phyloP scores from a whole-genome alignment of 2,329 filamentous ascomycete genomes.

The Neonectria neomacrospora region DNA sequence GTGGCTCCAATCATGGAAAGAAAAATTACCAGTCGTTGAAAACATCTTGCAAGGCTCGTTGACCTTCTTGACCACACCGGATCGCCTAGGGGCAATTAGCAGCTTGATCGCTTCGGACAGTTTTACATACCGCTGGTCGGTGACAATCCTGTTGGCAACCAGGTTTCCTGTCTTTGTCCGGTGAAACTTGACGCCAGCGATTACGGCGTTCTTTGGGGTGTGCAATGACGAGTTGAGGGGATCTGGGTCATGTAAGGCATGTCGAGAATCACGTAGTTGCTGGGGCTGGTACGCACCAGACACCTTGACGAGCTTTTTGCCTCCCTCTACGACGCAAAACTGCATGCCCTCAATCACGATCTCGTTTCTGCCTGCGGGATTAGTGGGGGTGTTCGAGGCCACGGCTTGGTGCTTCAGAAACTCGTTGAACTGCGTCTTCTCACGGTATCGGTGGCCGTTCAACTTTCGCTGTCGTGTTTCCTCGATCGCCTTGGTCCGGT shows the following conservation, averaged over 20 bases:
- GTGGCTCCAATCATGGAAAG: slow-evolving; percentile 49
- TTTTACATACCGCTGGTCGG: slow-evolving; percentile 76
- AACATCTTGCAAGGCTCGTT: slow-evolving; percentile 79
- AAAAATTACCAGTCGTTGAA: slow-evolving; percentile 74
- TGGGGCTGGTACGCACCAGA: slow-evolving; percentile 63
- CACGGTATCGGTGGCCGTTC: slow-evolving; percentile 63
- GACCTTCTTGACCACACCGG: slow-evolving; percentile 72
- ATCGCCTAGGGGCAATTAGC: slow-evolving; percentile 59
- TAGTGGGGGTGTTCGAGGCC: slow-evolving; percentile 34
- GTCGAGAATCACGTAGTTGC: background rate
- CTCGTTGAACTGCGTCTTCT: slow-evolving; percentile 66
- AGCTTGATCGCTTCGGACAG: slow-evolving; percentile 35
- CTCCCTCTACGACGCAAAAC: slow-evolving; percentile 78
- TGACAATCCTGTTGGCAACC: slow-evolving; percentile 79
- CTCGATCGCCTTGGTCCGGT: slow-evolving; percentile 76
- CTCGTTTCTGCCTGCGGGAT: slow-evolving; percentile 62
- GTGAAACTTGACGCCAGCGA: slow-evolving; percentile 85
- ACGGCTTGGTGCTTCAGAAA: slow-evolving; percentile 48
- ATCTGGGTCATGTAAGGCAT: slow-evolving; percentile 55
- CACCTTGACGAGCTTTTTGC: slow-evolving; percentile 83
- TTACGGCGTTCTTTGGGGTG: slow-evolving; percentile 77
- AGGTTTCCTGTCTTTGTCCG: slow-evolving; percentile 90
- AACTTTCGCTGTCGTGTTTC: slow-evolving; percentile 71
- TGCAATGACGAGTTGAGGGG: slow-evolving; percentile 69
- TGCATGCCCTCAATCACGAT: slow-evolving; percentile 76